A percentile compares a stretch with the other conserved stretches of the same genome.
Conservation (phyloP, 345 rosid genomes). For the Corchorus olitorius region DNA sequence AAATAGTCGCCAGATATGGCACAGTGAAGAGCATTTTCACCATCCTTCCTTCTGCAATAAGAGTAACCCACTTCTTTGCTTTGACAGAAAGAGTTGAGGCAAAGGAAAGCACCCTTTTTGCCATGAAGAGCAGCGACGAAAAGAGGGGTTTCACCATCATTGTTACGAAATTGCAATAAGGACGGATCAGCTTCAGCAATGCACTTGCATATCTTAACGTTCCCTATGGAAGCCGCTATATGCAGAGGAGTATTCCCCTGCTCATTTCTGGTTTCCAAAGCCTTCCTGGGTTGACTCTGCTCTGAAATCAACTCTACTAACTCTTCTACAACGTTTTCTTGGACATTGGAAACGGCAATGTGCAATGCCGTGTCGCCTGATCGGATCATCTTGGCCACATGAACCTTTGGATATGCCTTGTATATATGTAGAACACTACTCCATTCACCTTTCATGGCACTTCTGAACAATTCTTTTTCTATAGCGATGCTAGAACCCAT, state of each 20-base stretch:
- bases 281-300: not conserved
- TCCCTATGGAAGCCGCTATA: constrained; percentile 42
- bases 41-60: constrained; percentile 28
- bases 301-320: constrained; percentile 14
- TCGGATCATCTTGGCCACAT: constrained; percentile 25
- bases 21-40: constrained; percentile 41
- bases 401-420: not conserved
- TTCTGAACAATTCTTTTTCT: constrained; percentile 24
- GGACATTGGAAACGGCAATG: constrained; percentile 41
- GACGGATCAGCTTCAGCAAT: not conserved
- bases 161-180: constrained; percentile 30
- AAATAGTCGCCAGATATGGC: constrained; percentile 40
- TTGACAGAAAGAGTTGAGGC: constrained; percentile 22
- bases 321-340: constrained; percentile 22
- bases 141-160: constrained; percentile 43
- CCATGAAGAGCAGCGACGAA: constrained; percentile 45
- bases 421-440: constrained; percentile 22
- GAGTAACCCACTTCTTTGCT: constrained; percentile 14
- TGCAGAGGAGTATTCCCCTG: constrained; percentile 48
- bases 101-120: constrained; percentile 38
- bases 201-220: constrained; percentile 33
- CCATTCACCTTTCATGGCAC: constrained; percentile 50
- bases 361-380: constrained; percentile 49
- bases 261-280: constrained; percentile 22
- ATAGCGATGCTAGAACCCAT: not conserved